These are phyloP conservation scores for Ramichloridium luteum DNA, from an alignment of 2,329 filamentous ascomycete species.

Conservation along the genomic window DNA sequence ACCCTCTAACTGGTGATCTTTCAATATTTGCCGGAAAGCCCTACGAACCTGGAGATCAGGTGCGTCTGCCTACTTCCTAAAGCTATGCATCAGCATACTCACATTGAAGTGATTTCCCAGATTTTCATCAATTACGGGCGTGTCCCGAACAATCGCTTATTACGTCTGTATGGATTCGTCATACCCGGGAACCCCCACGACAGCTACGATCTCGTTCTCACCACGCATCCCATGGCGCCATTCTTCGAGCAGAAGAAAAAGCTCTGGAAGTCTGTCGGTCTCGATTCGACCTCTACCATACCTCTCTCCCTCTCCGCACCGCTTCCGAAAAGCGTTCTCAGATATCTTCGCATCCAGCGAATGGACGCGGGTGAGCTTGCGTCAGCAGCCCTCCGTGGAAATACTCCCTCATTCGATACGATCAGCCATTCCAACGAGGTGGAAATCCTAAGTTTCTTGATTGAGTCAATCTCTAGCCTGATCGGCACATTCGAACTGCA, in stretches of 20 bases:
- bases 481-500: background rate
- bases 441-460: conserved; percentile 1
- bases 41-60: background rate
- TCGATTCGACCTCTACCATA: background rate
- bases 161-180: background rate
- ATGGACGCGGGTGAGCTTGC: background rate
- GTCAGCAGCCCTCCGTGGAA: background rate
- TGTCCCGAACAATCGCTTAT: background rate
- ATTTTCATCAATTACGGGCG: background rate
- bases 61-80: background rate
- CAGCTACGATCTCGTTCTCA: conserved; percentile 1
- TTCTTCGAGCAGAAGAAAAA: conserved; percentile 1
- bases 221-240: background rate
- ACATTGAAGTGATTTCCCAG: background rate
- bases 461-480: background rate
- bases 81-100: background rate
- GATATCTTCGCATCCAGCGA: conserved; percentile 1
- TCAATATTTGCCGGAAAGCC: background rate
- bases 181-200: background rate
- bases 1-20: background rate
- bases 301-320: background rate
- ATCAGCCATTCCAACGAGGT: background rate
- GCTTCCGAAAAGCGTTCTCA: background rate
- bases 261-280: background rate
- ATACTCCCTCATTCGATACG: background rate